These are phyloP conservation scores for Filosporella fistucella DNA, from an alignment of 495 filamentous ascomycete genomes.

Conservation along the genomic window DNA sequence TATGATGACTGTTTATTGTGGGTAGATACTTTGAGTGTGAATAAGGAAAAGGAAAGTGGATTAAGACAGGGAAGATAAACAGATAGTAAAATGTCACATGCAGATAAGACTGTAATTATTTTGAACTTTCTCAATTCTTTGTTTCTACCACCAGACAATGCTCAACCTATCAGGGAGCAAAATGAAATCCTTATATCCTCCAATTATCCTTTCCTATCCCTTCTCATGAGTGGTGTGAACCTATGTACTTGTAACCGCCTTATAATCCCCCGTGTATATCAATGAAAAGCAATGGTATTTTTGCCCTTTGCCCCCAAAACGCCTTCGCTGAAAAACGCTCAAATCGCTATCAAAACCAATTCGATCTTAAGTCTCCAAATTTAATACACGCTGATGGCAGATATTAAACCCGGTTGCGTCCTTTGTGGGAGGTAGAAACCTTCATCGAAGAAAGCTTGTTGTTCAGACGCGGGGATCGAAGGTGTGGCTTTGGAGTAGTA, in stretches of 20 bases:
- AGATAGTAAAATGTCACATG: no score
- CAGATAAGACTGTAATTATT: no score
- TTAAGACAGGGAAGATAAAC: no score
- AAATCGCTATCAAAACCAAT: slow-evolving; percentile 16
- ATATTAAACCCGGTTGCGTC: slow-evolving; percentile 17
- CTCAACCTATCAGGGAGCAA: no score
- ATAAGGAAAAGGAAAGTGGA: no score
- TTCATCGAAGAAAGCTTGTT: slow-evolving; percentile 25
- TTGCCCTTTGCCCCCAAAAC: slow-evolving; percentile 6
- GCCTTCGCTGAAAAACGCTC: slow-evolving; percentile 6
- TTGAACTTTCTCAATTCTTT: no score
- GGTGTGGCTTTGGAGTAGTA: slow-evolving; percentile 19
- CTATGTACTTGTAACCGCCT: slow-evolving; percentile 2
- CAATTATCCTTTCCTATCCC: slow-evolving; percentile 4
- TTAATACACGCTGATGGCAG: slow-evolving; percentile 28
- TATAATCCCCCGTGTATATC: neutral
- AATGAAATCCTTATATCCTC: neutral
- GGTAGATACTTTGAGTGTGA: no score
- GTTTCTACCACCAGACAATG: no score
- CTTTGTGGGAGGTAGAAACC: slow-evolving; percentile 24
- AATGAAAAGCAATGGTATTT: neutral
- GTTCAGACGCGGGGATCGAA: slow-evolving; percentile 20
- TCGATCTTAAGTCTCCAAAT: slow-evolving; percentile 2
- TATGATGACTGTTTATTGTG: no score
- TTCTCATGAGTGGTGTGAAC: slow-evolving; percentile 18